These are phyloP conservation scores for Isabelozyma pseudorhagii DNA, from an alignment of 805 yeast genomes.

Conservation along the genomic window DNA sequence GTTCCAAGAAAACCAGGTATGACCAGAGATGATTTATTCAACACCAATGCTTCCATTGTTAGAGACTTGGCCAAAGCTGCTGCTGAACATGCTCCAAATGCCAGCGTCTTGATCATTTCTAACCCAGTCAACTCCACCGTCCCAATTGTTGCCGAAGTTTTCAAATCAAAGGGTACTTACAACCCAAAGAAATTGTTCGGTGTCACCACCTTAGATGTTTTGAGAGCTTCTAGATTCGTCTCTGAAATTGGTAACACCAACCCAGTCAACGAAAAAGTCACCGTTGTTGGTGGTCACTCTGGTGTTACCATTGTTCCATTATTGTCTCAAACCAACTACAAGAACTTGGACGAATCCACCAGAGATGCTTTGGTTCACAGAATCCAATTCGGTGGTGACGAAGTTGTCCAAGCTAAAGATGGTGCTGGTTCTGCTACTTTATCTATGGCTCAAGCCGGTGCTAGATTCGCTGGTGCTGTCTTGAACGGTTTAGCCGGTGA, in stretches of 20 bases:
- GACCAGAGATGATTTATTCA: slow-evolving; percentile 97
- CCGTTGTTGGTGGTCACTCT: slow-evolving; percentile 97
- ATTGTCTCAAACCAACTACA: slow-evolving; percentile 78
- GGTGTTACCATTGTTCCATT: slow-evolving; percentile 95
- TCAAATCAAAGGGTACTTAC: slow-evolving; percentile 81
- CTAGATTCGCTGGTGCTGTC: slow-evolving; percentile 65
- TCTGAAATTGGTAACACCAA: slow-evolving; percentile 64
- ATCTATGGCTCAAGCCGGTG: slow-evolving; percentile 93
- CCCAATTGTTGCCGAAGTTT: slow-evolving; percentile 92
- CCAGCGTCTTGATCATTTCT: slow-evolving; percentile 77
- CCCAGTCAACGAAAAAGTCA: slow-evolving; percentile 74
- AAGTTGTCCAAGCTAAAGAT: slow-evolving; percentile 88
- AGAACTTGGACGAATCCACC: slow-evolving; percentile 40
- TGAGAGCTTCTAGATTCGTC: slow-evolving; percentile 85
- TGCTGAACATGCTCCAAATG: slow-evolving; percentile 81
- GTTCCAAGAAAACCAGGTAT: slow-evolving; percentile 98
- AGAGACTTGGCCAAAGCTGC: slow-evolving; percentile 85
- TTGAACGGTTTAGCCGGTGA: slow-evolving; percentile 64
- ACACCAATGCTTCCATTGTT: slow-evolving; percentile 94
- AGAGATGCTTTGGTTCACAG: slow-evolving; percentile 66
- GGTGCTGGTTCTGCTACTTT: slow-evolving; percentile 94
- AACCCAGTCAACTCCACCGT: slow-evolving; percentile 98
- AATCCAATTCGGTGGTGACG: slow-evolving; percentile 96
- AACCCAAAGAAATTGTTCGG: slow-evolving; percentile 91
- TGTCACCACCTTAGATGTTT: slow-evolving; percentile 91